phyloP scores from a whole-genome alignment of 257 asterid species.

The Vinca minor region DNA sequence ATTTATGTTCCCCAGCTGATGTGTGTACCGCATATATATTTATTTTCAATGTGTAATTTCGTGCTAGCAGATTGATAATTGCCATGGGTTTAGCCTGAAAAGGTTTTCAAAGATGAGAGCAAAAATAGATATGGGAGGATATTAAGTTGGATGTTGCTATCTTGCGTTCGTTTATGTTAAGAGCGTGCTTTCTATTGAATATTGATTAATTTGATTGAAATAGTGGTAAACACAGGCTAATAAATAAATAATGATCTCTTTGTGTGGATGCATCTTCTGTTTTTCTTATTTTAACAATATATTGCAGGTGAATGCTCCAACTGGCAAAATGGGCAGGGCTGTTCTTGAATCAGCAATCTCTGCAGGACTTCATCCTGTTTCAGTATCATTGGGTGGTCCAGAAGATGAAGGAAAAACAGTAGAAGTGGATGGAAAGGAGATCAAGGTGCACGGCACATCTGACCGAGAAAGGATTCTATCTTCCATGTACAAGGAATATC shows the following conservation, averaged over 20 bases:
- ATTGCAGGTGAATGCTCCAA: slow-evolving; percentile 75
- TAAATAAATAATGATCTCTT: background rate
- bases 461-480: slow-evolving; percentile 52
- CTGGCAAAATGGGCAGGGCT: slow-evolving; percentile 93
- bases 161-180: too few species aligned
- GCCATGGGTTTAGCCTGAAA: too few species aligned
- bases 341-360: slow-evolving; percentile 88
- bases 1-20: too few species aligned
- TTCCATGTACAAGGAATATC: slow-evolving; percentile 45
- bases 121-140: too few species aligned
- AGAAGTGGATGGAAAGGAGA: slow-evolving; percentile 58
- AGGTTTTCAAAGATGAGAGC: too few species aligned
- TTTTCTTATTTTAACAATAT: background rate
- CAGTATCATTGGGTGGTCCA: slow-evolving; percentile 68
- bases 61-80: too few species aligned
- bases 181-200: too few species aligned
- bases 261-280: background rate
- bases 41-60: too few species aligned
- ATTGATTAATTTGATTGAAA: background rate
- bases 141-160: too few species aligned
- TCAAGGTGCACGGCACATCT: slow-evolving; percentile 54
- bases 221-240: background rate
- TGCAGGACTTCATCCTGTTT: slow-evolving; percentile 75
- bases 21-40: too few species aligned
- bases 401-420: slow-evolving; percentile 59